Conservation (phyloP, 2,329 filamentous ascomycete genomes). For the Fusarium sp. region DNA sequence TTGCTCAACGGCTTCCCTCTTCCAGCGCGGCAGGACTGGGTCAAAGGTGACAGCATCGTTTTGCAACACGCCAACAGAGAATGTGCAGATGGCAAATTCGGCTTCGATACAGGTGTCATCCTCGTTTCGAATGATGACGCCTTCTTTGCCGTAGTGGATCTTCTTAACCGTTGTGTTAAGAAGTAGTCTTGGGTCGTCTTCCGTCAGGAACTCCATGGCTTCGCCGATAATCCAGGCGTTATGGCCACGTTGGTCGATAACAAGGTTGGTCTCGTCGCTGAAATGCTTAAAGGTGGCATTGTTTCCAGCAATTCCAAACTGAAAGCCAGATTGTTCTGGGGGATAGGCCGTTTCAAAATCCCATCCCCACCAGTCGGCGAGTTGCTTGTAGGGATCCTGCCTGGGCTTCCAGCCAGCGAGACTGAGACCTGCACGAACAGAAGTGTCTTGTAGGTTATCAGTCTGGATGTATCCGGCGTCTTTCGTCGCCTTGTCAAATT, state of each 20-base stretch:
- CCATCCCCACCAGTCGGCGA: conserved; percentile 68
- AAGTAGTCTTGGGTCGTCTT: conserved; percentile 65
- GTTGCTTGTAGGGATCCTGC: conserved; percentile 63
- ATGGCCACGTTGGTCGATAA: conserved; percentile 70
- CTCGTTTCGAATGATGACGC: conserved; percentile 63
- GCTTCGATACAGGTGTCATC: conserved; percentile 68
- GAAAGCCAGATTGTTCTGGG: conserved; percentile 65
- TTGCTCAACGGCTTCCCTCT: conserved; percentile 69
- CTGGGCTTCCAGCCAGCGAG: conserved; percentile 71
- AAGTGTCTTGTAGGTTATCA: conserved; percentile 70
- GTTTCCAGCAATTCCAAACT: conserved; percentile 66
- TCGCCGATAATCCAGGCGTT: conserved; percentile 67
- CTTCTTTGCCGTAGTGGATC: conserved; percentile 62
- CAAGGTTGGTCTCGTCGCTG: conserved; percentile 70
- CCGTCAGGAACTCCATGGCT: conserved; percentile 65
- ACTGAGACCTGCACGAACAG: conserved; percentile 66
- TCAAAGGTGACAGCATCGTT: conserved; percentile 67
- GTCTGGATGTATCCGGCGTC: conserved; percentile 67
- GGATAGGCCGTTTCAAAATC: conserved; percentile 69
- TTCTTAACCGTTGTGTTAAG: conserved; percentile 68
- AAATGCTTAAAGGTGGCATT: conserved; percentile 73
- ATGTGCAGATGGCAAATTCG: conserved; percentile 73
- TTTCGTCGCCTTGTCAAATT: conserved; percentile 56
- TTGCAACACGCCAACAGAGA: conserved; percentile 75
- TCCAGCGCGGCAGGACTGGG: conserved; percentile 71